Conservation (phyloP, 352 stramenopile species). For the Aphanomyces invadans region DNA sequence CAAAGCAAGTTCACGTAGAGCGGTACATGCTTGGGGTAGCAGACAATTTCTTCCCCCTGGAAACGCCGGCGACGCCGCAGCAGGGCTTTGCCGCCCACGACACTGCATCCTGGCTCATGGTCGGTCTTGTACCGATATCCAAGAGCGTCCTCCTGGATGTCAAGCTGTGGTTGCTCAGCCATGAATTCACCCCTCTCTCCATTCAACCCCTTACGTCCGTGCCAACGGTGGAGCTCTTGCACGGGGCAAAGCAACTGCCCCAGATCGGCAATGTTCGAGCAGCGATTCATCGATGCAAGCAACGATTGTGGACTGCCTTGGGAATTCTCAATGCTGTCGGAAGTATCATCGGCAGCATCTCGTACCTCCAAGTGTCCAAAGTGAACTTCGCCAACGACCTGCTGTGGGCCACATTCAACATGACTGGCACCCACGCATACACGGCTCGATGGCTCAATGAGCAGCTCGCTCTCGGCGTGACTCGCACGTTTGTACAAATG, state of each 20-base stretch:
- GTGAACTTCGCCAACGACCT: slow-evolving; percentile 17
- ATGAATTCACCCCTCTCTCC: too few species aligned
- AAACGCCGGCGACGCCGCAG: neutral
- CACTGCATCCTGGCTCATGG: neutral
- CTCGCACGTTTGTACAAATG: neutral
- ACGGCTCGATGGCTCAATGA: slow-evolving; percentile 11
- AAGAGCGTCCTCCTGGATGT: neutral
- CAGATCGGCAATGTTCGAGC: neutral
- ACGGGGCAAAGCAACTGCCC: too few species aligned
- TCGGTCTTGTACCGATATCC: neutral
- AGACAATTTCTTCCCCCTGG: neutral
- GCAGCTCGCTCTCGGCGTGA: neutral
- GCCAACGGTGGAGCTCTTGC: too few species aligned
- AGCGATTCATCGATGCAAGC: neutral
- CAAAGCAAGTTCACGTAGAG: neutral
- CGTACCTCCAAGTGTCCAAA: slow-evolving; percentile 14
- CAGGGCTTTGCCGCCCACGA: neutral
- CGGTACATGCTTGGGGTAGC: neutral
- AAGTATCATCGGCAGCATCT: neutral
- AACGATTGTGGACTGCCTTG: too few species aligned
- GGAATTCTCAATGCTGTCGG: neutral
- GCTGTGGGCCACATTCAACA: slow-evolving; percentile 15
- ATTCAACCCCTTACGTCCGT: too few species aligned
- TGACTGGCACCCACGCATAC: slow-evolving; percentile 3
- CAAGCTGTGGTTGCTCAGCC: slow-evolving; percentile 8